phyloP scores from a whole-genome alignment of 768 basidiomycete species.

The Podaxis sp. region DNA sequence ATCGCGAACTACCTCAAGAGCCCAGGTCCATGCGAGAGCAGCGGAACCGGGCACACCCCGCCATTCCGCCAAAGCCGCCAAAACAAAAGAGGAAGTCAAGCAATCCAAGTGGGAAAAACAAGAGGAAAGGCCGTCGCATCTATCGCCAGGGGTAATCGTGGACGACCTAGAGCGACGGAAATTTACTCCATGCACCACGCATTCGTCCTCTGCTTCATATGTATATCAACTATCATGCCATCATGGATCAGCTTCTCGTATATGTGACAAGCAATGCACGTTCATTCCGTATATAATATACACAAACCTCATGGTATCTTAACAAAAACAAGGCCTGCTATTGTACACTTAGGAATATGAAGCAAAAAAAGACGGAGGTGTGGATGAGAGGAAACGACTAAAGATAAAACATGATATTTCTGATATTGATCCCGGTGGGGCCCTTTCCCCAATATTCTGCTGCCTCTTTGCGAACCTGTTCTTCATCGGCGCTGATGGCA shows the following conservation, averaged over 20 bases:
- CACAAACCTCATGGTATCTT: neutral
- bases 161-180: neutral
- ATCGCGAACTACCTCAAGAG: neutral
- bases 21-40: neutral
- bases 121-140: neutral
- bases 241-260: no score
- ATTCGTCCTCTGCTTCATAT: no score
- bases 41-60: neutral
- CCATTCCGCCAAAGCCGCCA: neutral
- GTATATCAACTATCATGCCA: no score
- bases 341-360: neutral
- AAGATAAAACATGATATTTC: slow-evolving; percentile 78
- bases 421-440: slow-evolving; percentile 43
- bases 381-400: slow-evolving; percentile 20
- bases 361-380: neutral
- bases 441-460: slow-evolving; percentile 50
- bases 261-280: no score
- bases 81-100: neutral
- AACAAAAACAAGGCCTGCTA: neutral
- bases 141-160: neutral
- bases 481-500: slow-evolving; percentile 32
- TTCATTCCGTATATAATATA: neutral
- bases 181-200: no score
- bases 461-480: slow-evolving; percentile 53
- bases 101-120: neutral